phyloP scores from a whole-genome alignment of 2,329 filamentous ascomycete species.

The Talaromyces verruculosus region DNA sequence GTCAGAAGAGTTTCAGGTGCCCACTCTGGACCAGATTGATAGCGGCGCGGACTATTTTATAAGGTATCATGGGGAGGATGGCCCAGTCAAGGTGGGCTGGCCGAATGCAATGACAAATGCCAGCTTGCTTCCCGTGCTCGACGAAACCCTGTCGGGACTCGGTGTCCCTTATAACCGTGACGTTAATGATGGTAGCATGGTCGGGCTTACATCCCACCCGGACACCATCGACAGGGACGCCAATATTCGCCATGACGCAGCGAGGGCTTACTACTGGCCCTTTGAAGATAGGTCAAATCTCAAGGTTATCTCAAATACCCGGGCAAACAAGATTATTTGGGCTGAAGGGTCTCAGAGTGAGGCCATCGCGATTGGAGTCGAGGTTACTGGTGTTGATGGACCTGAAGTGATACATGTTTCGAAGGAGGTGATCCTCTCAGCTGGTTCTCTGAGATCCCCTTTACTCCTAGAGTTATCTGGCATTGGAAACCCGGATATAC shows the following conservation, averaged over 20 bases:
- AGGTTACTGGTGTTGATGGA: slow-evolving; percentile 31
- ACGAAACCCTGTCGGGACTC: slow-evolving; percentile 27
- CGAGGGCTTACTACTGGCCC: slow-evolving; percentile 51
- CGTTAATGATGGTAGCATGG: slow-evolving; percentile 45
- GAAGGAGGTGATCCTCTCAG: slow-evolving; percentile 60
- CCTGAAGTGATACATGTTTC: slow-evolving; percentile 33
- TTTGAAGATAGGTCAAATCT: slow-evolving; percentile 44
- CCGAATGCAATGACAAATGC: background rate
- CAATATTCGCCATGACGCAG: slow-evolving; percentile 48
- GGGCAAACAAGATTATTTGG: slow-evolving; percentile 45
- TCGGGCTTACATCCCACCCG: slow-evolving; percentile 47
- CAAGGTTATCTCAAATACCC: slow-evolving; percentile 45
- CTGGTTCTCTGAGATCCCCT: slow-evolving; percentile 58
- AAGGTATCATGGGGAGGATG: background rate
- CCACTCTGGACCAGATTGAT: background rate
- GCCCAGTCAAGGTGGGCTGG: slow-evolving; percentile 1
- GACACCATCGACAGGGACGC: slow-evolving; percentile 42
- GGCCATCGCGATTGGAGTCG: slow-evolving; percentile 32
- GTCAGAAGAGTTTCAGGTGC: background rate
- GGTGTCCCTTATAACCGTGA: slow-evolving; percentile 45
- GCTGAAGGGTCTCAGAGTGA: slow-evolving; percentile 16
- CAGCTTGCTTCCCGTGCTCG: background rate
- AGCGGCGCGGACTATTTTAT: background rate
- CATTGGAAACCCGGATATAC: slow-evolving; percentile 48
- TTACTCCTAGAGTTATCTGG: slow-evolving; percentile 61